These are phyloP conservation scores for Salix suchowensis DNA, from an alignment of 345 rosid genomes.

Conservation along the genomic window DNA sequence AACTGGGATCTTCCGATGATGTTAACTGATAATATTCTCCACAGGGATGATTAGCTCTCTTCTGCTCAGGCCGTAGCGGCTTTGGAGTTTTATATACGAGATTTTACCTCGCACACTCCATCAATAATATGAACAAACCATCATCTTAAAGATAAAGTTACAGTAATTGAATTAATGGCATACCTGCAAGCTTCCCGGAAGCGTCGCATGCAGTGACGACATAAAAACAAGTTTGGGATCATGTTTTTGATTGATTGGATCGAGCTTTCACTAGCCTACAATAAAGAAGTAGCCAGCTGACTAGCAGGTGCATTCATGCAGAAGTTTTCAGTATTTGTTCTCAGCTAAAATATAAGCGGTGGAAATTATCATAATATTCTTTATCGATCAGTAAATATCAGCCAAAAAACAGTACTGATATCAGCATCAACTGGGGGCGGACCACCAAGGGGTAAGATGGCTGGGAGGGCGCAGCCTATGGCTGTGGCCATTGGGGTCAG, in stretches of 20 bases:
- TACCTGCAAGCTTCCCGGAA: conserved; percentile 3
- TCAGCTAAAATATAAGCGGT: conserved; percentile 18
- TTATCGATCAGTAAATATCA: neutral
- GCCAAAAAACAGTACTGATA: neutral
- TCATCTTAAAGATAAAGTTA: neutral
- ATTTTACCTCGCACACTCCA: no score
- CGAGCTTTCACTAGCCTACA: neutral
- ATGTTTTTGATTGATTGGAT: conserved; percentile 17
- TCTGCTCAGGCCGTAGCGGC: no score
- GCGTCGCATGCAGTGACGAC: conserved; percentile 15
- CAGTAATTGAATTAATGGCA: neutral
- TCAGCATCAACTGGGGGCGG: neutral
- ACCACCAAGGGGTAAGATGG: conserved; percentile 14
- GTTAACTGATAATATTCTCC: no score
- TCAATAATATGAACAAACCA: neutral
- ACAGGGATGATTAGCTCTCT: no score
- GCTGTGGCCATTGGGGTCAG: conserved; percentile 16
- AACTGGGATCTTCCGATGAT: no score
- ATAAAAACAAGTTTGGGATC: conserved; percentile 11
- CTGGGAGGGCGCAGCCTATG: conserved; percentile 10
- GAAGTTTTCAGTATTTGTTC: neutral
- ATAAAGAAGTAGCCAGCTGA: neutral
- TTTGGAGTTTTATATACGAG: no score
- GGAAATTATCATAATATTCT: neutral
- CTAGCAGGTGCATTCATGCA: neutral